Evolutionary conservation across 768 basidiomycete genomes (phyloP).

Genomic region (Boletus tomentosulus): DNA sequence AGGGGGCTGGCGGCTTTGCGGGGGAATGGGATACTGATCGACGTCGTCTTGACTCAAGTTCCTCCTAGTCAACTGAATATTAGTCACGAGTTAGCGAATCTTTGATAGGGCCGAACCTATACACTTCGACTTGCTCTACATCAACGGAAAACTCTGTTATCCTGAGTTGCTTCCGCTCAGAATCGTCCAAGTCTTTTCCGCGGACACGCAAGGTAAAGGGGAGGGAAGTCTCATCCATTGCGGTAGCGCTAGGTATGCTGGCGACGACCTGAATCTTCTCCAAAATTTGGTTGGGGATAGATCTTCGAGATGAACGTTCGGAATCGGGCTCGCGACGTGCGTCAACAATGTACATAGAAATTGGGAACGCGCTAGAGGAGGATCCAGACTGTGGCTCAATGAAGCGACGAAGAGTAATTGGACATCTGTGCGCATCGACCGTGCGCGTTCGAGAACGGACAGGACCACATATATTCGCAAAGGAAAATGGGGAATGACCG

Average conservation of each 20-base stretch:
- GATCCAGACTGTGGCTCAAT: slow-evolving; percentile 38
- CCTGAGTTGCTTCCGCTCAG: slow-evolving; percentile 52
- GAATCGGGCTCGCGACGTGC: slow-evolving; percentile 25
- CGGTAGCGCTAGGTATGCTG: slow-evolving; percentile 53
- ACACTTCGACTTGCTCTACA: slow-evolving; percentile 61
- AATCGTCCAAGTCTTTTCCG: slow-evolving; percentile 45
- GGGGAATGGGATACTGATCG: slow-evolving; percentile 53
- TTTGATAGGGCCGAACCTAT: slow-evolving; percentile 44
- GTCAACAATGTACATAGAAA: slow-evolving; percentile 43
- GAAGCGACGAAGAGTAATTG: slow-evolving; percentile 53
- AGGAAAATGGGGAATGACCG: slow-evolving; percentile 37
- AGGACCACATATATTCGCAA: slow-evolving; percentile 53
- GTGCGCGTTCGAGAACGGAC: slow-evolving; percentile 45
- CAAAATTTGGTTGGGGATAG: slow-evolving; percentile 51
- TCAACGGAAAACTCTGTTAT: slow-evolving; percentile 54
- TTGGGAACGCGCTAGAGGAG: slow-evolving; percentile 27
- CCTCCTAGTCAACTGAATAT: slow-evolving; percentile 31
- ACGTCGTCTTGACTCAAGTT: slow-evolving; percentile 40
- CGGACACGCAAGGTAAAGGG: slow-evolving; percentile 60
- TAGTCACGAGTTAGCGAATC: slow-evolving; percentile 4
- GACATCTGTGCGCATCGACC: slow-evolving; percentile 36
- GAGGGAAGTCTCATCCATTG: slow-evolving; percentile 44
- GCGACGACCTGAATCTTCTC: slow-evolving; percentile 62
- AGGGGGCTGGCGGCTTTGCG: slow-evolving; percentile 59
- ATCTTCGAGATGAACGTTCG: slow-evolving; percentile 6